phyloP scores from a whole-genome alignment of 1,284 basidiomycete genomes.

The Phlebopus sp. region DNA sequence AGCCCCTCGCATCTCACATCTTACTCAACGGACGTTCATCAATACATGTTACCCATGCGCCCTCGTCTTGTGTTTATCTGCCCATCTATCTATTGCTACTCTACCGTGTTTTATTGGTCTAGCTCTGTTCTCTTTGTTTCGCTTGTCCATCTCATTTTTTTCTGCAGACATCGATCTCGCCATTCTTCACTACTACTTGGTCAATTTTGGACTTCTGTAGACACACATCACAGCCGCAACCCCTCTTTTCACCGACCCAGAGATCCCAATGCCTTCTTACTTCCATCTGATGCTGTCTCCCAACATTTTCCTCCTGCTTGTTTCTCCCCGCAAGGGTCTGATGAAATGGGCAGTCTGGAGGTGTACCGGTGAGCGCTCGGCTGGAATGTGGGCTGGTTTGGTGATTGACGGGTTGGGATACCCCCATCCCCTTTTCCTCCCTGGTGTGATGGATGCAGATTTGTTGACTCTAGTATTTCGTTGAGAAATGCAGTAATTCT shows the following conservation, averaged over 20 bases:
- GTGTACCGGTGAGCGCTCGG: slow-evolving; percentile 33
- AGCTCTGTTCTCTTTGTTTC: not conserved
- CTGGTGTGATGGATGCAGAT: too few species aligned
- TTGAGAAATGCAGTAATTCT: too few species aligned
- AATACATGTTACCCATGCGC: slow-evolving; percentile 11
- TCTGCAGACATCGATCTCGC: slow-evolving; percentile 1
- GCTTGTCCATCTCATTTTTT: slow-evolving; percentile 7
- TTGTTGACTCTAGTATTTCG: too few species aligned
- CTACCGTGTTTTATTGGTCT: slow-evolving; percentile 27
- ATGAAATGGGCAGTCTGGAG: slow-evolving; percentile 28
- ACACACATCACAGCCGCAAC: not conserved
- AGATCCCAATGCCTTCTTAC: not conserved
- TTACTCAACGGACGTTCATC: slow-evolving; percentile 14
- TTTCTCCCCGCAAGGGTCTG: slow-evolving; percentile 34
- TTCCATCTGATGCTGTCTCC: slow-evolving; percentile 31
- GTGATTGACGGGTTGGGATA: not conserved
- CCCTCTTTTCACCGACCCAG: not conserved
- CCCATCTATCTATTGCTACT: slow-evolving; percentile 19
- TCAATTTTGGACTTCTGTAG: not conserved
- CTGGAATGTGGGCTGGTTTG: slow-evolving; percentile 5
- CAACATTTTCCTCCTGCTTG: slow-evolving; percentile 10
- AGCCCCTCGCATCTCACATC: slow-evolving; percentile 5
- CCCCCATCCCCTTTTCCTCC: too few species aligned
- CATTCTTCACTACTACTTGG: slow-evolving; percentile 1
- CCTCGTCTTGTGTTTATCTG: slow-evolving; percentile 21